Evolutionary conservation across 257 asterid species (phyloP).

Genomic region (Jacaranda copaia): DNA sequence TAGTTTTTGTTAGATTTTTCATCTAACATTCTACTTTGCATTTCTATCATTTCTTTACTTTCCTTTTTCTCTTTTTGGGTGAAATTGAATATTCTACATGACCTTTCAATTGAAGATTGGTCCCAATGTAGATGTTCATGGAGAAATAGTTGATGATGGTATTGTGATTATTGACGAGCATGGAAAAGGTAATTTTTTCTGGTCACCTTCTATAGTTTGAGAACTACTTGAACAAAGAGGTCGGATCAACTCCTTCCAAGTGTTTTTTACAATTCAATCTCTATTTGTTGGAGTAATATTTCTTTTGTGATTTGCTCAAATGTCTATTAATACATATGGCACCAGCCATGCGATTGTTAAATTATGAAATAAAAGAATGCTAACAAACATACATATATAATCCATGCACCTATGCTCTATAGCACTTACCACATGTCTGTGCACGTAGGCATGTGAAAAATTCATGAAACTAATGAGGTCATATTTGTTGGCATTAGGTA

Average conservation of each 20-base stretch:
- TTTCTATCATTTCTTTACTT: constrained; percentile 1
- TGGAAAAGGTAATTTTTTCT: constrained; percentile 86
- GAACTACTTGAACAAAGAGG: constrained; percentile 97
- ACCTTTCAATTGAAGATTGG: constrained; percentile 76
- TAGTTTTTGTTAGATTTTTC: constrained; percentile 11
- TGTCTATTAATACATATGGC: not conserved
- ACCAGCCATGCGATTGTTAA: too few species aligned
- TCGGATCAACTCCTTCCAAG: constrained; percentile 17
- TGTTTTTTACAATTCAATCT: constrained; percentile 16
- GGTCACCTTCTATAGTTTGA: constrained; percentile 92
- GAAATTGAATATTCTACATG: constrained; percentile 31
- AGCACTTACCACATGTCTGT: too few species aligned
- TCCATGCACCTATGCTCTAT: too few species aligned
- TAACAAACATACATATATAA: too few species aligned
- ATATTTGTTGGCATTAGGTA: too few species aligned
- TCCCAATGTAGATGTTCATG: constrained; percentile 91
- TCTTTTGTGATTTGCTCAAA: not conserved
- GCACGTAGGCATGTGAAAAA: too few species aligned
- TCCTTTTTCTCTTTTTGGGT: constrained; percentile 3
- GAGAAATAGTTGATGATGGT: constrained; percentile 98
- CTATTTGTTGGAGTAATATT: not conserved
- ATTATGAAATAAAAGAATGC: too few species aligned
- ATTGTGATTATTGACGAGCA: constrained; percentile 91
- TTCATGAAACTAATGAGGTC: not conserved
- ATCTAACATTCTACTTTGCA: constrained; percentile 17